Percentiles rank a stretch among this genome's conserved stretches.
phyloP scores from a whole-genome alignment of 1,139 yeast species.

The Blastobotrys arbuscula region DNA sequence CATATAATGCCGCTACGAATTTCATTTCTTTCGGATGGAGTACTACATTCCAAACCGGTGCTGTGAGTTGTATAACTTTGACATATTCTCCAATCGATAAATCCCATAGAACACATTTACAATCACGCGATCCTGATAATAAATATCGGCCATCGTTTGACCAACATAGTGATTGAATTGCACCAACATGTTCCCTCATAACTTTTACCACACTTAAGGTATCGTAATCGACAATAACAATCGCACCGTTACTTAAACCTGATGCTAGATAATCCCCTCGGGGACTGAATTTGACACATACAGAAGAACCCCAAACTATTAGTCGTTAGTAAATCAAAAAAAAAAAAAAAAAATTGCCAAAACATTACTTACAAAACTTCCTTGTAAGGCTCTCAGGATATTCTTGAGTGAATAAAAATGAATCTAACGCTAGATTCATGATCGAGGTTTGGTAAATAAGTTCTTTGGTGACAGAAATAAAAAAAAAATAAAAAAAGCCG shows the following conservation, averaged over 20 bases:
- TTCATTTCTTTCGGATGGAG: conserved; percentile 50
- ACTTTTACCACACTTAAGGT: conserved; percentile 54
- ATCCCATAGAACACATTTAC: conserved; percentile 84
- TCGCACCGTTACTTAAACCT: conserved; percentile 75
- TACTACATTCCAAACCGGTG: conserved; percentile 67
- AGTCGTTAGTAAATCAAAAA: not conserved
- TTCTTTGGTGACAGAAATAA: not conserved
- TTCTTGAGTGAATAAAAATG: conserved; percentile 87
- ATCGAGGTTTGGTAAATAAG: not conserved
- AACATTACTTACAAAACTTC: conserved; percentile 8
- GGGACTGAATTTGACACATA: conserved; percentile 63
- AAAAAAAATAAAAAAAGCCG: not conserved
- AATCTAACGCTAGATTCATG: conserved; percentile 89
- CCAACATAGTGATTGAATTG: conserved; percentile 77
- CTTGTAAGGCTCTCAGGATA: conserved; percentile 73
- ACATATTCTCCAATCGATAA: conserved; percentile 43
- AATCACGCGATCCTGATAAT: conserved; percentile 75
- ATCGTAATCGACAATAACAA: conserved; percentile 72
- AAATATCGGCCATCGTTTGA: conserved; percentile 65
- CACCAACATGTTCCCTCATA: conserved; percentile 59
- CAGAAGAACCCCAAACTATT: conserved; percentile 53
- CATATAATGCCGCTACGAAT: conserved; percentile 45
- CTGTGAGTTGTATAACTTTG: conserved; percentile 50
- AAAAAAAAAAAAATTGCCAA: too few species aligned
- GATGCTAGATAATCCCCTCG: conserved; percentile 87